These are phyloP conservation scores for Solanum pimpinellifolium DNA, from an alignment of 257 asterid species.

Conservation along the genomic window DNA sequence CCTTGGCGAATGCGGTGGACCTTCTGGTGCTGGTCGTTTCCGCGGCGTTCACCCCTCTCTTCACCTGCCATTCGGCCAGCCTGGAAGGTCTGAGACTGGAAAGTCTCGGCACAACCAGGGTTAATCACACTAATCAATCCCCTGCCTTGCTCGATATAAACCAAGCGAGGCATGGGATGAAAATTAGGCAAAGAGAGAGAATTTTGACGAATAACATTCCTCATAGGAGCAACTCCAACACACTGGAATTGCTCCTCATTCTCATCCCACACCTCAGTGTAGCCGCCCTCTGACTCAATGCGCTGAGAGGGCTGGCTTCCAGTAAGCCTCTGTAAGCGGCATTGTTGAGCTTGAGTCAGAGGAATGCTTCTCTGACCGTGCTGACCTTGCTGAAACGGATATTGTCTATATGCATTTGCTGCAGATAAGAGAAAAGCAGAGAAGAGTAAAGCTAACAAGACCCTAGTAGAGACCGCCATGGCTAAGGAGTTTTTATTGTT, in stretches of 20 bases:
- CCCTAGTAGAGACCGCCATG: slow-evolving; percentile 6
- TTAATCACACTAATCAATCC: slow-evolving; percentile 35
- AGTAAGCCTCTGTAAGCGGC: slow-evolving; percentile 42
- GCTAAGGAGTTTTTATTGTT: background rate
- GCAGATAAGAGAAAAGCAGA: slow-evolving; percentile 10
- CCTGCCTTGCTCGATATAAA: slow-evolving; percentile 43
- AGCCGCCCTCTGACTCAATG: slow-evolving; percentile 48
- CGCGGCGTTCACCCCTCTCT: background rate
- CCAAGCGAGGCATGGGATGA: slow-evolving; percentile 60
- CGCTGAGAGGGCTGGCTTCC: slow-evolving; percentile 27
- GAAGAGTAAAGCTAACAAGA: slow-evolving; percentile 16
- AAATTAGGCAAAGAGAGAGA: slow-evolving; percentile 53
- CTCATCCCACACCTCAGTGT: slow-evolving; percentile 53
- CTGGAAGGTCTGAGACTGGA: background rate
- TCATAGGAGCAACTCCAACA: slow-evolving; percentile 49
- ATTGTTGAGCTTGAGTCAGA: slow-evolving; percentile 41
- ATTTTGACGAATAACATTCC: slow-evolving; percentile 26
- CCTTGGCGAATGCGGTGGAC: slow-evolving; percentile 47
- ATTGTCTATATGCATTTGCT: slow-evolving; percentile 1
- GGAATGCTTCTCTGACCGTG: background rate
- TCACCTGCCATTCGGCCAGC: background rate
- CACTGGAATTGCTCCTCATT: slow-evolving; percentile 48
- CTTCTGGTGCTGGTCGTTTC: slow-evolving; percentile 47
- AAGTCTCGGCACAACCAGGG: slow-evolving; percentile 78
- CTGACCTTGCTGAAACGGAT: background rate